A percentile compares a stretch with the other conserved stretches of the same genome.
phyloP scores from a whole-genome alignment of 768 basidiomycete genomes.

The Russula compacta region DNA sequence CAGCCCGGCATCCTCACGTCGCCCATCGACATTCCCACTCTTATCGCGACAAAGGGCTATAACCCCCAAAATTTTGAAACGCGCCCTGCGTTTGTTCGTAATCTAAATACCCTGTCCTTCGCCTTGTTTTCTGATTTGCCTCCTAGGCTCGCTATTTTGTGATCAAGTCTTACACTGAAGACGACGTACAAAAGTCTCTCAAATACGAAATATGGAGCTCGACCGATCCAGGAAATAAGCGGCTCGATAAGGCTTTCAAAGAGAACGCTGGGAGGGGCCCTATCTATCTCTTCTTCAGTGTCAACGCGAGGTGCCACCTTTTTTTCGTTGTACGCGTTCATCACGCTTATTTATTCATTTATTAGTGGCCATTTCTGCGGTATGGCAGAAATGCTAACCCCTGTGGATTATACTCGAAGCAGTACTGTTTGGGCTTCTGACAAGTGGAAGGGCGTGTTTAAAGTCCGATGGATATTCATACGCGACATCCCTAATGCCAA shows the following conservation, averaged over 20 bases:
- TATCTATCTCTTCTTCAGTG: constrained; percentile 97
- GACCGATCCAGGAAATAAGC: constrained; percentile 93
- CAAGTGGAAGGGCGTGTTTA: constrained; percentile 99
- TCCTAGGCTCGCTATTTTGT: constrained; percentile 85
- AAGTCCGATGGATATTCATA: constrained; percentile 96
- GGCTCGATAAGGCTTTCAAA: constrained; percentile 95
- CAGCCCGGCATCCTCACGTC: constrained; percentile 38
- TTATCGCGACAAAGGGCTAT: constrained; percentile 84
- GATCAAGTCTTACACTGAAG: constrained; percentile 98
- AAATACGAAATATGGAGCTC: constrained; percentile 99
- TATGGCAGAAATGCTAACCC: constrained; percentile 96
- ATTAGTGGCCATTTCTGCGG: constrained; percentile 92
- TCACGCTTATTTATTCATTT: background rate
- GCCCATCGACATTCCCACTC: constrained; percentile 77
- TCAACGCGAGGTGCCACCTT: constrained; percentile 69
- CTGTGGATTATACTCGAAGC: constrained; percentile 88
- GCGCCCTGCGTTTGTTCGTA: constrained; percentile 64
- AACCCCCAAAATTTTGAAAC: constrained; percentile 82
- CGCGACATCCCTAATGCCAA: constrained; percentile 90
- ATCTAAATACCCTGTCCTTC: background rate
- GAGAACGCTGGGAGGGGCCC: constrained; percentile 88
- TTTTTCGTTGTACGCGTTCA: background rate
- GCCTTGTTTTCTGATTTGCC: constrained; percentile 6
- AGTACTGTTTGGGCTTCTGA: constrained; percentile 99
- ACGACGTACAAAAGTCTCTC: constrained; percentile 96